phyloP scores from a whole-genome alignment of 352 stramenopile species.

The Albugo laibachii region DNA sequence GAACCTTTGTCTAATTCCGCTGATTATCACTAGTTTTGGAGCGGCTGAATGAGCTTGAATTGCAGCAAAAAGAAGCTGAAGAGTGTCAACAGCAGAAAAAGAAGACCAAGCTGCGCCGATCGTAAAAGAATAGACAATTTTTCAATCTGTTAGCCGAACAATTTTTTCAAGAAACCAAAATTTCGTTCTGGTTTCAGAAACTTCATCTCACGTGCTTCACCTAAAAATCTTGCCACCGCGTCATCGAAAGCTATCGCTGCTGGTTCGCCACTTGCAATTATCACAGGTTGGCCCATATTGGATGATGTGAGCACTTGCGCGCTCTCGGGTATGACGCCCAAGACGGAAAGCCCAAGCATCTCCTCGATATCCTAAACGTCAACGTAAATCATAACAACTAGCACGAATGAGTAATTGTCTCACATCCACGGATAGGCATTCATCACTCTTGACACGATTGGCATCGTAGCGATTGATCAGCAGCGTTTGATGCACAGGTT shows the following conservation, averaged over 20 bases:
- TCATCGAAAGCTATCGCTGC: constrained; percentile 71
- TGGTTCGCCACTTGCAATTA: constrained; percentile 49
- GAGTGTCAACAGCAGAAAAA: constrained; percentile 60
- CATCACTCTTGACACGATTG: constrained; percentile 72
- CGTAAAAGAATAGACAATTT: constrained; percentile 42
- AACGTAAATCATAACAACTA: neutral
- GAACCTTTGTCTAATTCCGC: neutral
- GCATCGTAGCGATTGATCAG: constrained; percentile 86
- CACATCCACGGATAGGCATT: constrained; percentile 75
- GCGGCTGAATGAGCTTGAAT: constrained; percentile 54
- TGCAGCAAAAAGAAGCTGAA: constrained; percentile 60
- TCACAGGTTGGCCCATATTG: constrained; percentile 86
- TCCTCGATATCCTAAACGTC: constrained; percentile 73
- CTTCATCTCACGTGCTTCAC: constrained; percentile 68
- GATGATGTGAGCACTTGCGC: constrained; percentile 82
- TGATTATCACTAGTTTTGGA: constrained; percentile 25
- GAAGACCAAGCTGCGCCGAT: constrained; percentile 10
- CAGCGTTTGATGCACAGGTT: constrained; percentile 60
- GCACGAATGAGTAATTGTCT: constrained; percentile 2
- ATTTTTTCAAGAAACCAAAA: constrained; percentile 58
- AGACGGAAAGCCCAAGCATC: constrained; percentile 77
- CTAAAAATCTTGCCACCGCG: constrained; percentile 80
- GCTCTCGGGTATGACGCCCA: constrained; percentile 83
- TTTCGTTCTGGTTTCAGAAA: constrained; percentile 63
- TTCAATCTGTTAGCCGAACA: constrained; percentile 28